phyloP scores from a whole-genome alignment of 2,329 filamentous ascomycete genomes.

The Epicoccum sorghinum region DNA sequence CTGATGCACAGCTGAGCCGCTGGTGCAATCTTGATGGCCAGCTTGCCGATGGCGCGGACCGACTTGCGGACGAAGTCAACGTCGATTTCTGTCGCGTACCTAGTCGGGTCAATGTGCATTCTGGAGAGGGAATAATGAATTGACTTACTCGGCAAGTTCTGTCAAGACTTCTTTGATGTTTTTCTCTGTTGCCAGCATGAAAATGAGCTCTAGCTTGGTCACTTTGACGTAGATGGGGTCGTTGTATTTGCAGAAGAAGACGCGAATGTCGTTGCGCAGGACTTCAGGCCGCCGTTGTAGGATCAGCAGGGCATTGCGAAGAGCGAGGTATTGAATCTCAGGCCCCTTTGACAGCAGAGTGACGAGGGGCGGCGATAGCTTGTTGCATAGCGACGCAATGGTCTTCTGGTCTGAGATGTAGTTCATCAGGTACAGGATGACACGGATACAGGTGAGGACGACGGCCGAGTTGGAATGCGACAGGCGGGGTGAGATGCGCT shows the following conservation, averaged over 20 bases:
- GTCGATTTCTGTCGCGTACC: conserved; percentile 94
- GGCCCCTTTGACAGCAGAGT: conserved; percentile 94
- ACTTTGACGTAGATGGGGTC: conserved; percentile 99
- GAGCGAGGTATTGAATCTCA: conserved; percentile 96
- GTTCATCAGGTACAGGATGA: conserved; percentile 98
- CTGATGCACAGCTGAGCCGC: conserved; percentile 91
- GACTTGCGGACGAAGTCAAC: conserved; percentile 98
- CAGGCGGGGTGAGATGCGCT: conserved; percentile 91
- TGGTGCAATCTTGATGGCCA: conserved; percentile 98
- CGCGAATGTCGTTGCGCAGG: conserved; percentile 91
- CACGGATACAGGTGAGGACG: conserved; percentile 92
- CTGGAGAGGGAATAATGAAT: not conserved
- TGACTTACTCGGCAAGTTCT: conserved; percentile 79
- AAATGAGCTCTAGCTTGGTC: conserved; percentile 96
- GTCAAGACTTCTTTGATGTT: conserved; percentile 96
- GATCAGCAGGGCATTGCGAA: conserved; percentile 92
- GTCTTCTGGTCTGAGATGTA: conserved; percentile 94
- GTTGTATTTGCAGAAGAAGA: conserved; percentile 99
- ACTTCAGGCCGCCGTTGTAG: conserved; percentile 92
- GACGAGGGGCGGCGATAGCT: conserved; percentile 92
- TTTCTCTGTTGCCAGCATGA: conserved; percentile 94
- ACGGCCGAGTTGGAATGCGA: conserved; percentile 98
- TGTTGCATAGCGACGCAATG: conserved; percentile 83
- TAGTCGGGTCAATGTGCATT: conserved; percentile 24
- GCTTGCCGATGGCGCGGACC: conserved; percentile 93